Evolutionary conservation across 371 early-diverging fungal species (phyloP), one percentile per base, ranked within the genome.

Genomic region (Coemansia sp.): DNA sequence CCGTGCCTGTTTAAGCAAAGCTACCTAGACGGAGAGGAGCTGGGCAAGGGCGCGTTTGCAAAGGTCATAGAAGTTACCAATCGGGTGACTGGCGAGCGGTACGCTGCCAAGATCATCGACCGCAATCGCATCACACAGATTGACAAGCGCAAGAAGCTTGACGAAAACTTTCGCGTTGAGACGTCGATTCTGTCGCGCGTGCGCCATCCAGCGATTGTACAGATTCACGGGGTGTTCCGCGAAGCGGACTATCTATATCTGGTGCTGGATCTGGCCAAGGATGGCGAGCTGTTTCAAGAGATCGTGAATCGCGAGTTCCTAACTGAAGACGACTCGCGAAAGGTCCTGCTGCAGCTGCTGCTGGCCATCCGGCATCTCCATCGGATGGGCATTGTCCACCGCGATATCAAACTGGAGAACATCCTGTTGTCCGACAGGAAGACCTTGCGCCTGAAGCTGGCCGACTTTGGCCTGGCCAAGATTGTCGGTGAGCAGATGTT

Each of bases 381-480:
- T 67, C 81, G 82, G 26, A 80, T 82, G 26, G 88, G 86, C 6
- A 86, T 92, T 20, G 83, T 87, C 3, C 91, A 94, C 66, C 81
- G 94, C 43, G 94, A 93, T 68, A 78, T 93, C 55, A 90, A 87
- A 83, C 92, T 94, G 39, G 92, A 93, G 71, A 89, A 93, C 80
- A 86, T 97, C 3, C 76, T 97, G 36, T 80, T 88, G 77, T 84
- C 88, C 65, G 76, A 86, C 70, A 77, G 81, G 65, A 57, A 80
- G 5, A 63, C 53, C 0, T 63, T 88, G 43, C 89, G 86, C 53
- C 81, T 96, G 67, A 95, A 95, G 83, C 85, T 97, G 35, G 87
- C 92, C 26, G 98, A 97, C 75, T 97, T 97, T 83, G 98, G 98
- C 0, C 77, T 97, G 43, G 94, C 97, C 45, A 94, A 93, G 74